Percentiles rank a stretch among this genome's conserved stretches.
Conservation (phyloP, 768 basidiomycete species). For the Leccinum barrowsii region DNA sequence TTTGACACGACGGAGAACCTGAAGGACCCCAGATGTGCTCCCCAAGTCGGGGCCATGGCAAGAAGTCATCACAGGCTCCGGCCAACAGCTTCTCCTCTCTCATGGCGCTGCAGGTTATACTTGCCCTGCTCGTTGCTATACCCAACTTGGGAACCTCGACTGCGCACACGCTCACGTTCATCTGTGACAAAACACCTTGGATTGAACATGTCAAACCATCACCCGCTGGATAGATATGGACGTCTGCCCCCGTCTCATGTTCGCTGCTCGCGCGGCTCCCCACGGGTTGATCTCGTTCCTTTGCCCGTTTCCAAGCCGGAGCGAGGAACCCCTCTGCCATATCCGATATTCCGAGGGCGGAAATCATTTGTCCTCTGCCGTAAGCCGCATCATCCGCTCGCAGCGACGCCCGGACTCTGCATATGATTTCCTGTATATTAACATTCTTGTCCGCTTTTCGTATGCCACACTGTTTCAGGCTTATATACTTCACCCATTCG, state of each 20-base stretch:
- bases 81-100: slow-evolving; percentile 15
- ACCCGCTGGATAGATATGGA: slow-evolving; percentile 5
- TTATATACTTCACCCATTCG: background rate
- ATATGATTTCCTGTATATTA: background rate
- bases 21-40: slow-evolving; percentile 13
- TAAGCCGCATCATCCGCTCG: slow-evolving; percentile 1
- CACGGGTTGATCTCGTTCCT: slow-evolving; percentile 21
- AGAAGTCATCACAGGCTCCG: slow-evolving; percentile 10
- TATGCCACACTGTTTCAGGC: background rate
- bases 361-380: slow-evolving; percentile 5
- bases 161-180: slow-evolving; percentile 24
- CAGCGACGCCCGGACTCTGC: background rate
- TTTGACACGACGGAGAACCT: slow-evolving; percentile 6
- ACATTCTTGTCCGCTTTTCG: background rate
- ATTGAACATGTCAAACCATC: slow-evolving; percentile 10
- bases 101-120: slow-evolving; percentile 20
- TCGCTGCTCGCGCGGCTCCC: slow-evolving; percentile 9
- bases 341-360: slow-evolving; percentile 7
- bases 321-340: slow-evolving; percentile 7
- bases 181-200: slow-evolving; percentile 12
- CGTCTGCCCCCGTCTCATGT: background rate
- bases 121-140: slow-evolving; percentile 19
- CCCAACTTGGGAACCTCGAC: slow-evolving; percentile 17
- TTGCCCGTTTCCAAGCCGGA: slow-evolving; percentile 14
- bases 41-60: background rate